Evolutionary conservation across 345 rosid genomes (phyloP).

Genomic region (Raphanus raphanistrum): DNA sequence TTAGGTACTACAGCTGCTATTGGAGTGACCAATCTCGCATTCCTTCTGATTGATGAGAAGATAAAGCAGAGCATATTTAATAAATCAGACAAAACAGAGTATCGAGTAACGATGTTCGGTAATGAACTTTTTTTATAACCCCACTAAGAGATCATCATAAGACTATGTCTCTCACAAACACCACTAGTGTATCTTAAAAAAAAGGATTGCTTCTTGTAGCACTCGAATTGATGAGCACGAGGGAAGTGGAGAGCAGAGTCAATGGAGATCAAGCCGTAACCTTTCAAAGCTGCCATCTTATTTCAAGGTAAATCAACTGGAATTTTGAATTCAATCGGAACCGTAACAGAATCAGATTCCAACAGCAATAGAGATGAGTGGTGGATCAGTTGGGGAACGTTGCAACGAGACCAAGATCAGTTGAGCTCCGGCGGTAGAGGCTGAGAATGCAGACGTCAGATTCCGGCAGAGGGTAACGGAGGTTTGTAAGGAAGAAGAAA

Average conservation of each 20-base stretch:
- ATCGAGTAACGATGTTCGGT: too few species aligned
- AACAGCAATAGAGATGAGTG: too few species aligned
- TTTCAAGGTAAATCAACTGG: background rate
- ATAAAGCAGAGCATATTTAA: background rate
- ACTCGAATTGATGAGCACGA: constrained; percentile 33
- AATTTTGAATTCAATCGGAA: too few species aligned
- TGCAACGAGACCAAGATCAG: too few species aligned
- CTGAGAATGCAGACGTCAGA: too few species aligned
- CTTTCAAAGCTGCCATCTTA: constrained; percentile 47
- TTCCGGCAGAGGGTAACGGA: too few species aligned
- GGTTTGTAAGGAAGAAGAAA: too few species aligned
- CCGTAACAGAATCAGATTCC: too few species aligned
- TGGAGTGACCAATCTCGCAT: constrained; percentile 52
- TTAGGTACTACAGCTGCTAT: constrained; percentile 64
- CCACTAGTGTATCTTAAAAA: background rate
- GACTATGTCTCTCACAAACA: background rate
- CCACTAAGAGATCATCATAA: background rate
- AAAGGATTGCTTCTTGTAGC: constrained; percentile 30
- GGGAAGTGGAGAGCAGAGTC: constrained; percentile 41
- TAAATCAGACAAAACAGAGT: background rate
- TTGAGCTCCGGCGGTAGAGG: too few species aligned
- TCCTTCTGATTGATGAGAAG: constrained; percentile 43
- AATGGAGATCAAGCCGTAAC: constrained; percentile 43
- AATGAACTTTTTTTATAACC: too few species aligned
- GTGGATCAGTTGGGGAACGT: too few species aligned